phyloP scores from a whole-genome alignment of 371 early-diverging fungal genomes.

The Amoeboaphelidium protococcarum region DNA sequence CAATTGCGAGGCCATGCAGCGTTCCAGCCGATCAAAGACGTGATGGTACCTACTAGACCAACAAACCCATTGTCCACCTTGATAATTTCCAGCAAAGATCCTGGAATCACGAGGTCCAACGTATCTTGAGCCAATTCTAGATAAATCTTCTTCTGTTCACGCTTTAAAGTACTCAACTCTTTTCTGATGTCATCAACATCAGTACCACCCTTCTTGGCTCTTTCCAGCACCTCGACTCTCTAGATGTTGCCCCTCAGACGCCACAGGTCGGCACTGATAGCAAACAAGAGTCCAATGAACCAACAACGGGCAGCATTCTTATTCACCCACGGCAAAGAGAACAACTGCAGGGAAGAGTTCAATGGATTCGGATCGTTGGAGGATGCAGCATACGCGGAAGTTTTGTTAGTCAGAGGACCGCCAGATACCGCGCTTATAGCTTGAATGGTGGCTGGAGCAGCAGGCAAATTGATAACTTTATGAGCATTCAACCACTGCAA shows the following conservation, averaged over 20 bases:
- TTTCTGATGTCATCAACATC: background rate
- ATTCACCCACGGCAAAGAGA: no score
- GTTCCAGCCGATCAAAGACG: slow-evolving; percentile 18
- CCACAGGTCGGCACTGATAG: slow-evolving; percentile 25
- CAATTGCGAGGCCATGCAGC: background rate
- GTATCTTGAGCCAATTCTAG: slow-evolving; percentile 28
- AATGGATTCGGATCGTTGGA: no score
- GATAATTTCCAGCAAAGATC: slow-evolving; percentile 23
- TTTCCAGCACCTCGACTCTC: slow-evolving; percentile 7
- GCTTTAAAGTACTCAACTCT: slow-evolving; percentile 1
- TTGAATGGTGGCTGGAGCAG: no score
- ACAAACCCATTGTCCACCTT: slow-evolving; percentile 29
- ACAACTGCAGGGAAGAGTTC: no score
- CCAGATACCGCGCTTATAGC: no score
- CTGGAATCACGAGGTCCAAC: slow-evolving; percentile 31
- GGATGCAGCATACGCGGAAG: no score
- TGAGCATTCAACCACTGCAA: slow-evolving; percentile 16
- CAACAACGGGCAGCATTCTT: slow-evolving; percentile 25
- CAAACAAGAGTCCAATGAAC: slow-evolving; percentile 26
- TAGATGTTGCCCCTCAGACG: slow-evolving; percentile 18
- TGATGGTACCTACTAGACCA: slow-evolving; percentile 30
- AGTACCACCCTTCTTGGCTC: slow-evolving; percentile 6
- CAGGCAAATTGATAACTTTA: slow-evolving; percentile 22
- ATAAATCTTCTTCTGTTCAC: slow-evolving; percentile 19
- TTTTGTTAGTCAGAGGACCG: no score